Evolutionary conservation across 768 basidiomycete species (phyloP).

Genomic region (Pleurotus sapidus): DNA sequence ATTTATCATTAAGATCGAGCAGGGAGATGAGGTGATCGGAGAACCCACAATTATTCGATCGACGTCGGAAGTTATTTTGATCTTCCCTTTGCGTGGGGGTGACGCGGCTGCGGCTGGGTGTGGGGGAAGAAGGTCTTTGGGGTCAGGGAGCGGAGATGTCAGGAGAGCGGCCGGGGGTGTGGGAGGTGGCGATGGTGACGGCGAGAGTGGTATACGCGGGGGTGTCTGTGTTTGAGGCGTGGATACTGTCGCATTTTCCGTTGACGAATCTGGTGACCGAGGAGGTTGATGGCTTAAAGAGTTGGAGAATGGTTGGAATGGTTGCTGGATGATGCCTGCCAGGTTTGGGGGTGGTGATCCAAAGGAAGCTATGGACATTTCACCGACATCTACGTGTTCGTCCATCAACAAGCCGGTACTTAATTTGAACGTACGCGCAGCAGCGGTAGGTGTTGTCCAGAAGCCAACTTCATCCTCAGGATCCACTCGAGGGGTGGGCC

Average conservation of each 20-base stretch:
- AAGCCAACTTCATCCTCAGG: slow-evolving; percentile 50
- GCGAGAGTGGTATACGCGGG: not conserved
- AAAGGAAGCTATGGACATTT: slow-evolving; percentile 48
- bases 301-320: not conserved
- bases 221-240: not conserved
- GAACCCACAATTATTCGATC: slow-evolving; percentile 61
- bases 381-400: slow-evolving; percentile 57
- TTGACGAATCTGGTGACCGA: not conserved
- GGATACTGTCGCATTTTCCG: not conserved
- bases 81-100: slow-evolving; percentile 24
- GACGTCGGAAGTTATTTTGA: slow-evolving; percentile 58
- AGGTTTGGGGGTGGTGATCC: slow-evolving; percentile 24
- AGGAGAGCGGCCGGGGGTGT: not conserved
- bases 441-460: slow-evolving; percentile 57
- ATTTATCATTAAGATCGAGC: not conserved
- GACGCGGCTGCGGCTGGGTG: slow-evolving; percentile 5
- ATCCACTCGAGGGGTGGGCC: slow-evolving; percentile 18
- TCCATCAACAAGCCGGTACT: slow-evolving; percentile 48
- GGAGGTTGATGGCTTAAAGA: not conserved
- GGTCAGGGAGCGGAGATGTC: not conserved
- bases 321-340: slow-evolving; percentile 1
- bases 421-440: slow-evolving; percentile 60
- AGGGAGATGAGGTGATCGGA: not conserved
- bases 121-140: not conserved
- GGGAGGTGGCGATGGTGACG: not conserved